These are phyloP conservation scores for Cutaneotrichosporon sp. DNA, from an alignment of 1,284 basidiomycete species.

Conservation along the genomic window DNA sequence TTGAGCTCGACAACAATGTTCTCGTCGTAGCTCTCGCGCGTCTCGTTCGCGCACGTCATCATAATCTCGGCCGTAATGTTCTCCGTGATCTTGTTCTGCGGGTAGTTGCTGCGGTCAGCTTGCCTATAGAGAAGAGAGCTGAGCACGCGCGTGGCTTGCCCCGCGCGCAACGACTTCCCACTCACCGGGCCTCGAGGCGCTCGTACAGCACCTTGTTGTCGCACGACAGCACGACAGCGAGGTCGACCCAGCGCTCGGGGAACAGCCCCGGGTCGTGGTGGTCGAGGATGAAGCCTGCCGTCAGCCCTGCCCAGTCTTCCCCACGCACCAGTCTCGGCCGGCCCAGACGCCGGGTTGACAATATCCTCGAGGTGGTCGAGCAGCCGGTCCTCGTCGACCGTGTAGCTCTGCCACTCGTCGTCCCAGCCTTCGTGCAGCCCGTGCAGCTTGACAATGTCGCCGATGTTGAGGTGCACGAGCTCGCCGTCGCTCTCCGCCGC, in stretches of 20 bases:
- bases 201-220: constrained; percentile 89
- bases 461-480: constrained; percentile 80
- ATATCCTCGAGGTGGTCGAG: constrained; percentile 82
- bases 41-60: constrained; percentile 88
- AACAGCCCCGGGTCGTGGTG: constrained; percentile 97
- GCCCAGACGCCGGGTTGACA: constrained; percentile 46
- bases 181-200: constrained; percentile 85
- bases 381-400: constrained; percentile 93
- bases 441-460: constrained; percentile 83
- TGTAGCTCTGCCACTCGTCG: constrained; percentile 91
- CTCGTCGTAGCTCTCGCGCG: constrained; percentile 75
- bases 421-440: constrained; percentile 82
- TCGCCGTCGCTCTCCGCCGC: constrained; percentile 60
- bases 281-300: constrained; percentile 82
- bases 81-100: constrained; percentile 92
- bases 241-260: constrained; percentile 94
- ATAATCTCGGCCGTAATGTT: constrained; percentile 99
- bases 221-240: constrained; percentile 92
- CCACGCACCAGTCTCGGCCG: constrained; percentile 45
- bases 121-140: too few relatives aligned
- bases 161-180: constrained; percentile 20
- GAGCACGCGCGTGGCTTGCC: too few relatives aligned
- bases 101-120: constrained; percentile 67
- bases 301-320: constrained; percentile 11
- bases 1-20: constrained; percentile 85